These are phyloP conservation scores for Blepharisma undulans DNA, from an alignment of 169 alveolate genomes.

Conservation along the genomic window DNA sequence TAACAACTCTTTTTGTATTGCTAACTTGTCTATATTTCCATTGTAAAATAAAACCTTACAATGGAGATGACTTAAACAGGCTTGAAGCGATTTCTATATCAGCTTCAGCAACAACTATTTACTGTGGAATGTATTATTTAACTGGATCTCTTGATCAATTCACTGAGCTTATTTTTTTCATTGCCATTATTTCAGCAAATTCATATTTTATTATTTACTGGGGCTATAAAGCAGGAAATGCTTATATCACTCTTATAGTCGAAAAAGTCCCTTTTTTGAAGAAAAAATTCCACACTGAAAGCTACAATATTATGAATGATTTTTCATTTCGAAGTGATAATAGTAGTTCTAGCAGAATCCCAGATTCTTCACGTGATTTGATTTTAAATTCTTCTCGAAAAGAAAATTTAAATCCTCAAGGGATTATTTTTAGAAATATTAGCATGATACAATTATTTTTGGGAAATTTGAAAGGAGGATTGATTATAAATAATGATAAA, in stretches of 20 bases:
- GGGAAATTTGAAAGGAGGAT: neutral
- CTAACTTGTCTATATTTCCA: conserved; percentile 25
- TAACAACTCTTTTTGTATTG: conserved; percentile 35
- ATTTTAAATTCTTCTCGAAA: neutral
- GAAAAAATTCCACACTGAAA: neutral
- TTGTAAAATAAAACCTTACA: conserved; percentile 40
- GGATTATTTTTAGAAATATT: neutral
- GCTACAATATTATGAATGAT: neutral
- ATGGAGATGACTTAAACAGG: conserved; percentile 28
- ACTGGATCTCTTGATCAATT: neutral
- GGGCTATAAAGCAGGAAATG: neutral
- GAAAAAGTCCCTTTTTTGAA: neutral
- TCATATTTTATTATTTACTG: neutral
- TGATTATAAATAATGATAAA: neutral
- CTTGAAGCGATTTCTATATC: conserved; percentile 28
- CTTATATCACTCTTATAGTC: neutral
- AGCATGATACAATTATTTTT: neutral
- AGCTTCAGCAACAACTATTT: neutral
- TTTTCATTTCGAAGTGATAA: neutral
- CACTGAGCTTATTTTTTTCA: neutral
- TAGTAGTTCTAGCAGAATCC: neutral
- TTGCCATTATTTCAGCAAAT: neutral
- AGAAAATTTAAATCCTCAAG: neutral
- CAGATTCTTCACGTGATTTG: neutral
- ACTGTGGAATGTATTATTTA: conserved; percentile 11